Evolutionary conservation across 1,284 basidiomycete species (phyloP).

Genomic region (Papiliotrema flavescens): DNA sequence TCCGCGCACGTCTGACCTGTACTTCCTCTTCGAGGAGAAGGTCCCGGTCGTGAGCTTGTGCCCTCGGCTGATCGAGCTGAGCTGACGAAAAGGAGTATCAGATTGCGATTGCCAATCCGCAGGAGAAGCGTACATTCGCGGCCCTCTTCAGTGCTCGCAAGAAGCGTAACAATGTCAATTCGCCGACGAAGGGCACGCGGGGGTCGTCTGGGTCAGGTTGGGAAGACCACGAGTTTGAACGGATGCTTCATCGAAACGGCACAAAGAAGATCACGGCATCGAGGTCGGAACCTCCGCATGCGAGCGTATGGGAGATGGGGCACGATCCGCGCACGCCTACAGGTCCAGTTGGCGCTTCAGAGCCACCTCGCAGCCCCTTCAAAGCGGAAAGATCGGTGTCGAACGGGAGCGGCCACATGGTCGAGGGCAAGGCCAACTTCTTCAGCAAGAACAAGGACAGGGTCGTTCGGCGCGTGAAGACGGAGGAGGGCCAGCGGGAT

Average conservation of each 20-base stretch:
- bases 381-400: neutral
- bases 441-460: constrained; percentile 20
- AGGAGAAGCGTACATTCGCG: constrained; percentile 43
- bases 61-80: neutral
- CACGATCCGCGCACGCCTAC: neutral
- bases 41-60: constrained; percentile 55
- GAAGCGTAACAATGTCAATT: constrained; percentile 63
- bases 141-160: constrained; percentile 50
- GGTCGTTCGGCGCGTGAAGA: constrained; percentile 26
- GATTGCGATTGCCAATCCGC: constrained; percentile 61
- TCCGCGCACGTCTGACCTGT: constrained; percentile 57
- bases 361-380: neutral
- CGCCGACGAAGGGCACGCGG: constrained; percentile 46
- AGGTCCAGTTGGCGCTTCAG: neutral
- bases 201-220: constrained; percentile 2
- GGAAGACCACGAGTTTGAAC: constrained; percentile 69
- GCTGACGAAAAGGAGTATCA: constrained; percentile 63
- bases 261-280: constrained; percentile 31
- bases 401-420: constrained; percentile 59
- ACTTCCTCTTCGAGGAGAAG: constrained; percentile 81
- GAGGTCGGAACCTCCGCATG: constrained; percentile 13
- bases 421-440: constrained; percentile 54
- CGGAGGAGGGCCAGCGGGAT: constrained; percentile 25
- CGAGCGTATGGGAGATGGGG: constrained; percentile 15
- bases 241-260: constrained; percentile 48